Base-by-base conservation (phyloP, 108 stramenopile species). In the Nannochloropsis salina region DNA sequence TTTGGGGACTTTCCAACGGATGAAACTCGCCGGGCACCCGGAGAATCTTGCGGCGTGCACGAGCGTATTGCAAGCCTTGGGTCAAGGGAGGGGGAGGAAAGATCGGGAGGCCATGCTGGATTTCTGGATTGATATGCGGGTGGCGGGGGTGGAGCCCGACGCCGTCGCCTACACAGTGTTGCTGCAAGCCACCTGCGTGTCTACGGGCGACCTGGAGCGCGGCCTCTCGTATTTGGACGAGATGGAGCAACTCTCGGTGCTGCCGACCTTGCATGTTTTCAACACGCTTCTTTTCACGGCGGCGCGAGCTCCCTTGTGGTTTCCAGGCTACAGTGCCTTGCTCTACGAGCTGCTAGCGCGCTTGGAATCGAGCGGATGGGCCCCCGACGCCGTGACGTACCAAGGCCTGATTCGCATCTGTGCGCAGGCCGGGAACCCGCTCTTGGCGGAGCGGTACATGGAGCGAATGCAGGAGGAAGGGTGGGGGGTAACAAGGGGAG, bases 231-330 rank as follows among this genome's bases (percentile, higher is more conserved):
- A n/a, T n/a, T n/a, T 74, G 20, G 61, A 74, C n/a, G 61, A 74
- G 61, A 74, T 74, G 61, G 61, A 74, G 61, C 61, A 74, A n/a
- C 15, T 74, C 20, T 74, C 61, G 6, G 61, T 74, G 3, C 15
- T n/a, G 20, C 61, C 61, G 20, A 74, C 61, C 61, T n/a, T 74
- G n/a, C 61, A 74, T n/a, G n/a, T n/a, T 15, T 74, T n/a, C 61
- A 74, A 74, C 61, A 74, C 61, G 8, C n/a, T 74, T 15, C 61
- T 74, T n/a, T 74, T 74, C 61, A 74, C 61, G 61, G 61, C 61
- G 3, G 61, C 61, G 20, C 61, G 6, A n/a, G 61, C 61, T n/a
- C 61, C 61, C 3, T 74, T 74, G 8, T 74, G 61, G 61, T 74
- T 74, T 74, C 15, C 15, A n/a, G 61, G 61, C n/a, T 74, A 74